Conservation (phyloP, 2,329 filamentous ascomycete species). For the Pyrenochaeta sp. region DNA sequence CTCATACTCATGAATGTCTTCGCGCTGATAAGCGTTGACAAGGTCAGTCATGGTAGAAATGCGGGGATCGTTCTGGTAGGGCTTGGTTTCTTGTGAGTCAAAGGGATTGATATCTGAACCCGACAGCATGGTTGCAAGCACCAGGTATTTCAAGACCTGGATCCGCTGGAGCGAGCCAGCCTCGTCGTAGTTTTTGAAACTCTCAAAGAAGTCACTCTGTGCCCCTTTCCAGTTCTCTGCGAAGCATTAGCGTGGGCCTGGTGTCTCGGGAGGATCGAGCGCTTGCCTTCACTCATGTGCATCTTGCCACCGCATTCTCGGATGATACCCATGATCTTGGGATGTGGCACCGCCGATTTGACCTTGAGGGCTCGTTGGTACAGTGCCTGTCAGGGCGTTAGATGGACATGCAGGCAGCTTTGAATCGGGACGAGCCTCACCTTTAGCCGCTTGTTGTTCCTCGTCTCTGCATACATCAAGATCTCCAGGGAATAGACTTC, state of each 20-base stretch:
- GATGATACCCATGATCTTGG: constrained; percentile 99
- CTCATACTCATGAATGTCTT: constrained; percentile 93
- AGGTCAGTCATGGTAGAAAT: constrained; percentile 97
- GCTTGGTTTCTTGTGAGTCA: constrained; percentile 98
- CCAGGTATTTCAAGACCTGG: constrained; percentile 95
- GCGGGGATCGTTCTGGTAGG: constrained; percentile 93
- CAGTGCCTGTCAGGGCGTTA: constrained; percentile 61
- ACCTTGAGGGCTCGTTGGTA: constrained; percentile 93
- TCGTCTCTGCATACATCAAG: constrained; percentile 96
- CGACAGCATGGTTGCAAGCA: constrained; percentile 98
- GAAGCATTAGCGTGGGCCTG: constrained; percentile 28
- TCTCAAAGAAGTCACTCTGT: constrained; percentile 97
- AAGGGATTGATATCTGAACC: constrained; percentile 98
- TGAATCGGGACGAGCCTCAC: constrained; percentile 44
- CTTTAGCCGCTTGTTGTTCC: constrained; percentile 97
- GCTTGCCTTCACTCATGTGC: constrained; percentile 89
- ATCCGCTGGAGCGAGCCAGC: constrained; percentile 95
- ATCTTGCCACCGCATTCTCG: constrained; percentile 99
- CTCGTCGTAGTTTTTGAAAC: constrained; percentile 98
- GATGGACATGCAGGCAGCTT: constrained; percentile 28
- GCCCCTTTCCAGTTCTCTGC: constrained; percentile 96
- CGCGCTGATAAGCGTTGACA: constrained; percentile 93
- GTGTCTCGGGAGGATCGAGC: constrained; percentile 13
- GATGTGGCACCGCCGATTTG: constrained; percentile 95
- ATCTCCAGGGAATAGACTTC: constrained; percentile 98